These are phyloP conservation scores for Scytalidium sp. DNA, from an alignment of 2,329 filamentous ascomycete genomes.

Conservation along the genomic window DNA sequence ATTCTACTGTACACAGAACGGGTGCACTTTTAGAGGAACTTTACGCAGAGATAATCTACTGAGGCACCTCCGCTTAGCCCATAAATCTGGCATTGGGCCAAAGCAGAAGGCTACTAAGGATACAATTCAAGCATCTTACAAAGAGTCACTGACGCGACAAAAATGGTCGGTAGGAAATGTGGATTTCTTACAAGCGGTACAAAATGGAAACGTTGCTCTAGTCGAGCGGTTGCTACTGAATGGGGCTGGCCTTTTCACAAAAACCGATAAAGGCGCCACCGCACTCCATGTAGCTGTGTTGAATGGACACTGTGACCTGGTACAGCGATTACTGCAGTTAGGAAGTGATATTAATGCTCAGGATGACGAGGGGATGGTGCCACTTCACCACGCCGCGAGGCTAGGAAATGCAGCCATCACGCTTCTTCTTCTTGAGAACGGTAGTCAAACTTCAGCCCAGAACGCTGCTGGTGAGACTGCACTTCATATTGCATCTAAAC, in stretches of 20 bases:
- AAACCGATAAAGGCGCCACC: conserved; percentile 8
- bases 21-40: conserved; percentile 14
- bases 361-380: neutral
- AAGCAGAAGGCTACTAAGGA: conserved; percentile 2
- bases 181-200: conserved; percentile 11
- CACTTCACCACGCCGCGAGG: neutral
- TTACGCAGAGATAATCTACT: conserved; percentile 15
- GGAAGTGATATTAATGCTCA: neutral
- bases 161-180: conserved; percentile 9
- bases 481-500: conserved; percentile 8
- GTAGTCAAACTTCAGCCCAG: neutral
- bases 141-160: conserved; percentile 9
- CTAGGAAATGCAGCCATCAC: neutral
- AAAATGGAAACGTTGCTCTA: conserved; percentile 10
- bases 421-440: conserved; percentile 5
- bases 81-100: conserved; percentile 4
- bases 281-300: conserved; percentile 12
- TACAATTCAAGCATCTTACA: conserved; percentile 7
- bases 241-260: conserved; percentile 11
- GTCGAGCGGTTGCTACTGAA: conserved; percentile 6
- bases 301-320: conserved; percentile 1
- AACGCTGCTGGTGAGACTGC: conserved; percentile 5
- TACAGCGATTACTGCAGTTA: neutral
- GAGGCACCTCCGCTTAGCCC: conserved; percentile 12
- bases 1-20: conserved; percentile 14